Evolutionary conservation across 2,329 filamentous ascomycete genomes (phyloP), one percentile per base, ranked within the genome.

Genomic region (Byssochlamys sp.): DNA sequence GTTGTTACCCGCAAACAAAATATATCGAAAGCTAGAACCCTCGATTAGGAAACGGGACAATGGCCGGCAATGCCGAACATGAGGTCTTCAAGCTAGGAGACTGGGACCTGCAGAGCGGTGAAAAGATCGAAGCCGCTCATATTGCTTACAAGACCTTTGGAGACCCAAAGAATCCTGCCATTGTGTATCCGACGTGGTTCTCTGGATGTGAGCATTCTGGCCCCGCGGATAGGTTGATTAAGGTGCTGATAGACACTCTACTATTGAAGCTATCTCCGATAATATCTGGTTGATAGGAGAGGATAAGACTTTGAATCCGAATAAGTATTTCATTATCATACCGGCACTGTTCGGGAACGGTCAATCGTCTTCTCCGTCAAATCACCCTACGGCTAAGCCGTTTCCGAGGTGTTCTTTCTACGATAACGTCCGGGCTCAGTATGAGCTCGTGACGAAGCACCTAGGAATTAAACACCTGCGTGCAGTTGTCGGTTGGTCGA

Each of bases 91-190:
- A 79, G 26, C 77, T 89, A 0, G 86, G 86, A 19, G 80, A 87
- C 71, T 88, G 87, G 75, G 73, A 80, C 60, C 81, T 91, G 2
- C 81, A 87, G 65, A 84, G 80, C 27, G 86, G 87, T 45, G 77
- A 76, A n/a, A 77, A 73, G 4, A 78, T 91, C 19, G 78, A 80
- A 1, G 70, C 82, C 62, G 88, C 89, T 1, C 81, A 82, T 65
- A 83, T 92, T 56, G 87, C 88, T 14, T 92, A 89, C 77, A 90
- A 88, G 71, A 89, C 88, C 0, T 86, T 88, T 63, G 89, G 89
- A 24, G 77, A 85, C 57, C 69, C 81, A 0, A 79, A 75, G 0
- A 77, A 75, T 4, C 87, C 88, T 6, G 84, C 84, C 2, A 82
- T 91, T 58, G 81, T 91, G 60, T 91, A 91, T 66, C 89, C 88